These are phyloP conservation scores for Ambrosiella xylebori DNA, from an alignment of 2,329 filamentous ascomycete genomes.

Conservation along the genomic window DNA sequence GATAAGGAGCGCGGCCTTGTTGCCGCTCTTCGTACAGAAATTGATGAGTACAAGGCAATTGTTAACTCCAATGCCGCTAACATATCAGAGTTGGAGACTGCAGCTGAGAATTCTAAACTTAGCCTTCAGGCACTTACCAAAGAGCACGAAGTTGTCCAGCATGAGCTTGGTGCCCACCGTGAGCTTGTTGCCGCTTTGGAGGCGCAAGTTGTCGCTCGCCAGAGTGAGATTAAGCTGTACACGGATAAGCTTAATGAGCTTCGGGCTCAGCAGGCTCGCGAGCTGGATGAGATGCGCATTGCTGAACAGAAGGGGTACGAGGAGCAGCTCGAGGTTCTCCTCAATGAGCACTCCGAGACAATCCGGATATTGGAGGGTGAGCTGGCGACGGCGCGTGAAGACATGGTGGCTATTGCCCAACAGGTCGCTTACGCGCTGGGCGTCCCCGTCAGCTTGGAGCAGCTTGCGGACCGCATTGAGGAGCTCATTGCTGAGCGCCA, in stretches of 20 bases:
- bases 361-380: constrained; percentile 41
- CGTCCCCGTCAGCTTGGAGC: constrained; percentile 48
- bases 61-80: constrained; percentile 51
- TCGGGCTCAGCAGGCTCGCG: constrained; percentile 31
- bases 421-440: constrained; percentile 44
- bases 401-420: constrained; percentile 45
- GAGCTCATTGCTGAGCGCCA: constrained; percentile 37
- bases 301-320: constrained; percentile 39
- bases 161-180: constrained; percentile 31
- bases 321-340: constrained; percentile 38
- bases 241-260: constrained; percentile 34
- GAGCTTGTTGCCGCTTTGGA: constrained; percentile 36
- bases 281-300: constrained; percentile 31
- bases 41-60: constrained; percentile 64
- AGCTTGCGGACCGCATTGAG: constrained; percentile 45
- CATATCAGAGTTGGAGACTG: constrained; percentile 57
- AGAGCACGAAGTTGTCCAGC: constrained; percentile 44
- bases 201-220: constrained; percentile 41
- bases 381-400: constrained; percentile 46
- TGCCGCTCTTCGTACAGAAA: constrained; percentile 48
- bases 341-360: constrained; percentile 41
- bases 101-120: constrained; percentile 44
- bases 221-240: constrained; percentile 37
- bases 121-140: constrained; percentile 16
- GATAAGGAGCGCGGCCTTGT: constrained; percentile 42